A percentile compares a stretch with the other conserved stretches of the same genome.
These are phyloP conservation scores for Picea abies DNA, from an alignment of 83 land plant species.

Conservation along the genomic window DNA sequence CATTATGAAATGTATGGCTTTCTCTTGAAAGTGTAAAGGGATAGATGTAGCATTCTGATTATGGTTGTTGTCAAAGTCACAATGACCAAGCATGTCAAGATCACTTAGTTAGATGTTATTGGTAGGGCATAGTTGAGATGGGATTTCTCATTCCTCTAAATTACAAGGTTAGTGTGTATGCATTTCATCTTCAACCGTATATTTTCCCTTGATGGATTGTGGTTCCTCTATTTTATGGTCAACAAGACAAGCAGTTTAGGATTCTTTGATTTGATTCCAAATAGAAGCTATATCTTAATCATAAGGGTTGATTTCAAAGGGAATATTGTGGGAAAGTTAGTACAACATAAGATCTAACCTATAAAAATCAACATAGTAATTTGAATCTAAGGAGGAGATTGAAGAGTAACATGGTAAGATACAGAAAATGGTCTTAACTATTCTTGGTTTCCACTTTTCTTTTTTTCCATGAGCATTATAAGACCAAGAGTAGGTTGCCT, in stretches of 20 bases:
- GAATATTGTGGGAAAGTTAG: background rate
- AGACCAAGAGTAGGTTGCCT: no score
- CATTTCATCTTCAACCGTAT: background rate
- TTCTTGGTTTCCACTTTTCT: no score
- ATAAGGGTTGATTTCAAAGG: background rate
- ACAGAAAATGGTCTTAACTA: background rate
- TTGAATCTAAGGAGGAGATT: no score
- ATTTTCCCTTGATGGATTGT: background rate
- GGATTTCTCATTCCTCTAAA: background rate
- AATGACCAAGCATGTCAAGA: background rate
- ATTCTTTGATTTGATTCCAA: background rate
- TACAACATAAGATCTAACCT: no score
- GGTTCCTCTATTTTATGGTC: background rate
- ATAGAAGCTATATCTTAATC: background rate
- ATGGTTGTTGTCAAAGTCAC: background rate
- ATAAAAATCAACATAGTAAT: no score
- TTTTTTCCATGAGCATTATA: no score
- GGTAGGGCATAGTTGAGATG: background rate
- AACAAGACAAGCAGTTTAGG: background rate
- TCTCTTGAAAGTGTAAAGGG: background rate
- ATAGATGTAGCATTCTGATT: background rate
- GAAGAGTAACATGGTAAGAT: background rate
- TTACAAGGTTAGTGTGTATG: background rate
- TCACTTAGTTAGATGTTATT: background rate
- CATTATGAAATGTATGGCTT: background rate